Percentiles rank a stretch among this genome's conserved stretches.
phyloP scores from a whole-genome alignment of 306 rosid genomes.

The Pyrus pyrifolia region DNA sequence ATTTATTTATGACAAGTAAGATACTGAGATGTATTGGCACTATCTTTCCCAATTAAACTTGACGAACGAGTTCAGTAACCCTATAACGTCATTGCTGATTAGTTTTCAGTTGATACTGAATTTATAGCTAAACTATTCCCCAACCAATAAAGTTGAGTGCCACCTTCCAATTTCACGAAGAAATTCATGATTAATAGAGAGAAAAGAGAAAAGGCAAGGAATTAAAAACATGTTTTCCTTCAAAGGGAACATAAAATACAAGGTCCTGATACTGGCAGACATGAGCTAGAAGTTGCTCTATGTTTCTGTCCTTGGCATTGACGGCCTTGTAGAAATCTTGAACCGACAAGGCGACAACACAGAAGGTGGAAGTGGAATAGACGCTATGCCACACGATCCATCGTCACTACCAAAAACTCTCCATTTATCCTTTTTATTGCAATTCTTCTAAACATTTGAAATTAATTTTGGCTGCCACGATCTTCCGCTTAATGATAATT shows the following conservation, averaged over 20 bases:
- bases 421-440: constrained; percentile 24
- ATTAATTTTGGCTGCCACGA: background rate
- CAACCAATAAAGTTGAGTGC: background rate
- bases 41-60: too few relatives aligned
- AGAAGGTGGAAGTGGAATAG: constrained; percentile 16
- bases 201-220: background rate
- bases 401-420: constrained; percentile 22
- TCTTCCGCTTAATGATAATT: background rate
- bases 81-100: too few relatives aligned
- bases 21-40: too few relatives aligned
- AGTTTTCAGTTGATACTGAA: background rate
- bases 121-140: background rate
- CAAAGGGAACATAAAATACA: constrained; percentile 27
- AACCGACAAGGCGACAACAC: background rate
- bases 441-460: background rate
- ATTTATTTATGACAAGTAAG: background rate
- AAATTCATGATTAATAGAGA: background rate
- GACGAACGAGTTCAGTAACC: background rate
- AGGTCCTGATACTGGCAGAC: constrained; percentile 33
- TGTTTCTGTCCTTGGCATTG: constrained; percentile 16
- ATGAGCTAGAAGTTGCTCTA: constrained; percentile 28
- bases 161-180: background rate
- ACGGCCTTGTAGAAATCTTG: constrained; percentile 31
- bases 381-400: constrained; percentile 30
- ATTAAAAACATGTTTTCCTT: constrained; percentile 21